These are phyloP conservation scores for Pseudogymnoascus sp. DNA, from an alignment of 2,329 filamentous ascomycete species.

Conservation along the genomic window DNA sequence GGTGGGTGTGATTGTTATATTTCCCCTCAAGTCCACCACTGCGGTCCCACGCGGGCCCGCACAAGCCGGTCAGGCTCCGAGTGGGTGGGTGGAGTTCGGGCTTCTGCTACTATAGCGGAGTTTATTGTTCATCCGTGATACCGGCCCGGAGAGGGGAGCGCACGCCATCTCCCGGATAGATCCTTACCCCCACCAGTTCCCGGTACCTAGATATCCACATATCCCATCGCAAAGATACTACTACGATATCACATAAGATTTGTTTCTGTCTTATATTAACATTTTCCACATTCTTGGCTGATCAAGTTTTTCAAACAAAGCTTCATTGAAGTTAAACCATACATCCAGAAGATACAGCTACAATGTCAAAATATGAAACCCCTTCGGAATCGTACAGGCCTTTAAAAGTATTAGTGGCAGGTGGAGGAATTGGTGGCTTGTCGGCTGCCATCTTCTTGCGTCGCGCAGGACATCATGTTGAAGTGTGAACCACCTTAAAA, in stretches of 20 bases:
- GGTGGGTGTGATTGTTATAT: background rate
- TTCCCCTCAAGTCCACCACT: background rate
- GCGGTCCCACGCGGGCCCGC: background rate
- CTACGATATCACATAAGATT: background rate
- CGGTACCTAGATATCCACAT: background rate
- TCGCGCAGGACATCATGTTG: slow-evolving; percentile 42
- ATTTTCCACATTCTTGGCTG: background rate
- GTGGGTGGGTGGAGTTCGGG: background rate
- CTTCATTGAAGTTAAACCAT: background rate
- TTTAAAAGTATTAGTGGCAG: background rate
- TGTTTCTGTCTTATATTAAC: background rate
- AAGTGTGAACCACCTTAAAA: background rate
- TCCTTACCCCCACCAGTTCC: background rate
- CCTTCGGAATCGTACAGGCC: background rate
- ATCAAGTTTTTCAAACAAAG: background rate
- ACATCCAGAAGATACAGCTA: background rate
- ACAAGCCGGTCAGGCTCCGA: background rate
- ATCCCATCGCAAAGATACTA: background rate
- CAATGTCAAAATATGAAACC: background rate
- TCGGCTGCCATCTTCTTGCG: slow-evolving; percentile 41
- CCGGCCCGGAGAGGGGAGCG: no score
- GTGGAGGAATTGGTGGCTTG: slow-evolving; percentile 42
- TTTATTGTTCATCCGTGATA: no score
- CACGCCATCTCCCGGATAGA: background rate
- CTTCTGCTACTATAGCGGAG: background rate